Conservation (phyloP, 495 filamentous ascomycete genomes). For the Xylaria acuta region DNA sequence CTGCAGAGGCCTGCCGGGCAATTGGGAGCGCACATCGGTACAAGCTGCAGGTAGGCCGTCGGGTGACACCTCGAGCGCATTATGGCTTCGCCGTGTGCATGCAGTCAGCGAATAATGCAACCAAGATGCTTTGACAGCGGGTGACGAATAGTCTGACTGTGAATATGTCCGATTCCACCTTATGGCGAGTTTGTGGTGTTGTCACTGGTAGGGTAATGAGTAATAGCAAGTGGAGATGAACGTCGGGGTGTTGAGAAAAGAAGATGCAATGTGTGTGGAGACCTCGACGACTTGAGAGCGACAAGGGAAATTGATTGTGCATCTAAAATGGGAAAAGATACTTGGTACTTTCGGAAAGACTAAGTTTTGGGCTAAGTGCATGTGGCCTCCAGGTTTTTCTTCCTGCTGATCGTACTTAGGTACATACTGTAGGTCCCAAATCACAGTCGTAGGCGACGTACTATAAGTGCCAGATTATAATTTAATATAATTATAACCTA, state of each 20-base stretch:
- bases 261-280: slow-evolving; percentile 11
- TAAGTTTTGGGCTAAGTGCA: slow-evolving; percentile 2
- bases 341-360: neutral
- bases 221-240: neutral
- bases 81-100: slow-evolving; percentile 20
- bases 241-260: neutral
- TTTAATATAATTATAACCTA: no score
- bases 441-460: no score
- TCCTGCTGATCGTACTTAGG: neutral
- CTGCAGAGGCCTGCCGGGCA: slow-evolving; percentile 28
- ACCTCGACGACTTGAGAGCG: neutral
- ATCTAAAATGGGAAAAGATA: neutral
- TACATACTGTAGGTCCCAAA: neutral
- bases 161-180: slow-evolving; percentile 13
- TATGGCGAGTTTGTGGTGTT: neutral
- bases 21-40: neutral
- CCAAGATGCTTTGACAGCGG: neutral
- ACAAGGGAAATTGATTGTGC: neutral
- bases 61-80: slow-evolving; percentile 17
- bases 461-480: no score
- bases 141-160: slow-evolving; percentile 5
- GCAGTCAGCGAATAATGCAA: slow-evolving; percentile 24
- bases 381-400: slow-evolving; percentile 1
- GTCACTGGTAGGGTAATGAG: slow-evolving; percentile 4
- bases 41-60: slow-evolving; percentile 11